A percentile compares a stretch with the other conserved stretches of the same genome.
Evolutionary conservation across 2,329 filamentous ascomycete genomes (phyloP).

Genomic region (Clonostachys rosea): DNA sequence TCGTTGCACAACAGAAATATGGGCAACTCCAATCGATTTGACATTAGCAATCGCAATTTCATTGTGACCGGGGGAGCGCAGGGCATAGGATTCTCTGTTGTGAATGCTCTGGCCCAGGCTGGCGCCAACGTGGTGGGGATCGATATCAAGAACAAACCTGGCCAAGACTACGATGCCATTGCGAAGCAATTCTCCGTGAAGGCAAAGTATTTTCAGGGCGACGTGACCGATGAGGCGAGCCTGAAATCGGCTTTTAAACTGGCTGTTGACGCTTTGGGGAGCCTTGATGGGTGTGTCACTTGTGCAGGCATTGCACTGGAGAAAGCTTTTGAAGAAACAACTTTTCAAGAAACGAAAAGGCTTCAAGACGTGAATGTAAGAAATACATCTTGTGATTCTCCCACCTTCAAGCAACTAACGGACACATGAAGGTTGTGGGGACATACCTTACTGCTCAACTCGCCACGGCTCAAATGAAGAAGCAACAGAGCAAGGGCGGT

Average conservation of each 20-base stretch:
- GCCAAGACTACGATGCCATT: constrained; percentile 9
- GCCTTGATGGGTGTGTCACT: constrained; percentile 21
- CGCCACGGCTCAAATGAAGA: constrained; percentile 46
- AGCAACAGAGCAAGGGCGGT: constrained; percentile 40
- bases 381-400: neutral
- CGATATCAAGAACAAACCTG: constrained; percentile 21
- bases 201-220: constrained; percentile 19
- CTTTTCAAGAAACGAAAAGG: constrained; percentile 30
- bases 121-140: constrained; percentile 30
- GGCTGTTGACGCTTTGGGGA: constrained; percentile 11
- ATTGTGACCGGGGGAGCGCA: constrained; percentile 1
- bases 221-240: constrained; percentile 20
- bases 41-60: neutral
- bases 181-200: constrained; percentile 10
- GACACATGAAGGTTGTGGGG: constrained; percentile 40
- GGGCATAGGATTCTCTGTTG: constrained; percentile 28
- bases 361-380: constrained; percentile 34
- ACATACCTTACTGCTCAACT: constrained; percentile 68
- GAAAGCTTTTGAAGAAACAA: constrained; percentile 35
- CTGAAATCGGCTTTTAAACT: constrained; percentile 14
- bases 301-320: constrained; percentile 33
- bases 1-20: too few relatives aligned
- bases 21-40: too few relatives aligned
- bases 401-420: neutral
- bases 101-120: constrained; percentile 28